These are phyloP conservation scores for Elsinoe batatas DNA, from an alignment of 2,329 filamentous ascomycete species.

Conservation along the genomic window DNA sequence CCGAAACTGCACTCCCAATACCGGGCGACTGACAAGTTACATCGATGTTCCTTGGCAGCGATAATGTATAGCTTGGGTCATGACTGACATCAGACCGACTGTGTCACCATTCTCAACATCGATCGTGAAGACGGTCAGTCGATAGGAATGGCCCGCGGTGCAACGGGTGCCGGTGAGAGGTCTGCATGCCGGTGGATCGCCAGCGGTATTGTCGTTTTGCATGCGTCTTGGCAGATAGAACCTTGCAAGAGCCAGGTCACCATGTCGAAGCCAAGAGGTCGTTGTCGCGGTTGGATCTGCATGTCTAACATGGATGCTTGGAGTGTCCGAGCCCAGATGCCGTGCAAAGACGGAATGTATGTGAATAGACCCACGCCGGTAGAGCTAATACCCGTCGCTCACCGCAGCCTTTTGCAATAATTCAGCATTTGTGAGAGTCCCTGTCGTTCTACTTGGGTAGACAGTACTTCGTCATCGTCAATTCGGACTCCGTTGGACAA, in stretches of 20 bases:
- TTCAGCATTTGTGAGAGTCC: too few species aligned
- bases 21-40: not conserved
- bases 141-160: not conserved
- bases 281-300: not conserved
- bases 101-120: not conserved
- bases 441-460: too few species aligned
- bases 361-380: too few species aligned
- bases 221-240: not conserved
- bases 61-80: not conserved
- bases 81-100: not conserved
- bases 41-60: not conserved
- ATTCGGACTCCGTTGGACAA: too few species aligned
- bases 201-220: not conserved
- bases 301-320: not conserved
- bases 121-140: not conserved
- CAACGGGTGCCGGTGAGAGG: not conserved
- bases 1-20: too few species aligned
- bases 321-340: not conserved
- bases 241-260: not conserved
- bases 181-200: slow-evolving; percentile 3
- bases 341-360: not conserved
- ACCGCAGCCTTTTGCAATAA: too few species aligned
- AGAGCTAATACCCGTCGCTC: too few species aligned
- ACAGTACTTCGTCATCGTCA: too few species aligned
- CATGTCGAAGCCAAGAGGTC: too few species aligned